These are phyloP conservation scores for Aspergillus neotritici DNA, from an alignment of 2,329 filamentous ascomycete genomes.

Conservation along the genomic window DNA sequence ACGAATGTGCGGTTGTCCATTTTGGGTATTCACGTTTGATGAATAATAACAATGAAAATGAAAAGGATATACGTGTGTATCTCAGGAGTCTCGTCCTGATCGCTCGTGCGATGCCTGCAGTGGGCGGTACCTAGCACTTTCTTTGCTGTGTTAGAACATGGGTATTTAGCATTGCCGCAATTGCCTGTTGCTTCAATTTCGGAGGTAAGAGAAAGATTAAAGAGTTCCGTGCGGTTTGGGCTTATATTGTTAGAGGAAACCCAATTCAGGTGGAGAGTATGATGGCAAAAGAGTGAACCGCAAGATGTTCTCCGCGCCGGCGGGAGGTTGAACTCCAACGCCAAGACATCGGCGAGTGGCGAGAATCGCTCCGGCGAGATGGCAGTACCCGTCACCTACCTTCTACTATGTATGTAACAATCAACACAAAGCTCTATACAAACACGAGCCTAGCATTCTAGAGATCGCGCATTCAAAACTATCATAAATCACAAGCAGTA, in stretches of 20 bases:
- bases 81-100: background rate
- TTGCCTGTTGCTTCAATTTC: too few relatives aligned
- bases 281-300: constrained; percentile 4
- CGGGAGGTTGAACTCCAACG: constrained; percentile 3
- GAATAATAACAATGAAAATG: too few relatives aligned
- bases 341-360: constrained; percentile 9
- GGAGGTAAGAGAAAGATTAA: too few relatives aligned
- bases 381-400: background rate
- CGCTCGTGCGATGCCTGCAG: constrained; percentile 22
- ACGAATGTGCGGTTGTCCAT: constrained; percentile 40
- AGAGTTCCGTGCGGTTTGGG: too few relatives aligned
- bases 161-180: too few relatives aligned
- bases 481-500: constrained; percentile 18
- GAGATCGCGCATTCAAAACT: constrained; percentile 7
- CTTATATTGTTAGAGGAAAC: too few relatives aligned
- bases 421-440: too few relatives aligned
- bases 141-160: too few relatives aligned
- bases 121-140: too few relatives aligned
- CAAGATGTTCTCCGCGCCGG: background rate
- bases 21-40: constrained; percentile 2
- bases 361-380: background rate
- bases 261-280: too few relatives aligned
- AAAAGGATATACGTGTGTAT: background rate
- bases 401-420: too few relatives aligned
- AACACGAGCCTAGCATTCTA: too few relatives aligned